These are phyloP conservation scores for Vigna angularis DNA, from an alignment of 306 rosid species.

Conservation along the genomic window DNA sequence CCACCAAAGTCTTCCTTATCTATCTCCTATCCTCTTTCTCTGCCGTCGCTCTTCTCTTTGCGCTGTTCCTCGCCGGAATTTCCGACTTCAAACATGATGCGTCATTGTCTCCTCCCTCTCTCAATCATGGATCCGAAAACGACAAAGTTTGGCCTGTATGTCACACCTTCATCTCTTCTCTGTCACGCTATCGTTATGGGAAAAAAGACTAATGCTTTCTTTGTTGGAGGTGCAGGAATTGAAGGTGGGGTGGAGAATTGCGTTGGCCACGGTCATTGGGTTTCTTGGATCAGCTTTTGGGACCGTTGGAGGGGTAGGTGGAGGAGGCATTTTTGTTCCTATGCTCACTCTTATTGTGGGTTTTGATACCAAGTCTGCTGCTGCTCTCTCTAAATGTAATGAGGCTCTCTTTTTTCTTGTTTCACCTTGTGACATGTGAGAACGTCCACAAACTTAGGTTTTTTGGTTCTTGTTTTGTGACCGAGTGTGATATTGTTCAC, in stretches of 20 bases:
- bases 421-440: background rate
- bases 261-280: constrained; percentile 71
- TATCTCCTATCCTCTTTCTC: constrained; percentile 71
- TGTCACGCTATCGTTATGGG: background rate
- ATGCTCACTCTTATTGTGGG: constrained; percentile 83
- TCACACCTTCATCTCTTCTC: background rate
- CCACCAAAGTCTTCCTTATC: constrained; percentile 57
- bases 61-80: constrained; percentile 47
- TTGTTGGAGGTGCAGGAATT: constrained; percentile 59
- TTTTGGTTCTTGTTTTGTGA: background rate
- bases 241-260: constrained; percentile 64
- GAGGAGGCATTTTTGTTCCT: constrained; percentile 92
- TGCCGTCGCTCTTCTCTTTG: constrained; percentile 55
- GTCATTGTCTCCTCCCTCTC: constrained; percentile 36
- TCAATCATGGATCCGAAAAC: constrained; percentile 32
- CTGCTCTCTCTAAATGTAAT: constrained; percentile 83
- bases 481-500: constrained; percentile 11
- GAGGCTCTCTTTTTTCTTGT: background rate
- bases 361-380: constrained; percentile 87
- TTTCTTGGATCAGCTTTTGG: constrained; percentile 90
- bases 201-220: constrained; percentile 28
- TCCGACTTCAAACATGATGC: background rate
- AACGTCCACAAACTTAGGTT: background rate
- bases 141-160: constrained; percentile 74
- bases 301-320: constrained; percentile 92